phyloP scores from a whole-genome alignment of 345 rosid species.

The Xanthoceras sorbifolium region DNA sequence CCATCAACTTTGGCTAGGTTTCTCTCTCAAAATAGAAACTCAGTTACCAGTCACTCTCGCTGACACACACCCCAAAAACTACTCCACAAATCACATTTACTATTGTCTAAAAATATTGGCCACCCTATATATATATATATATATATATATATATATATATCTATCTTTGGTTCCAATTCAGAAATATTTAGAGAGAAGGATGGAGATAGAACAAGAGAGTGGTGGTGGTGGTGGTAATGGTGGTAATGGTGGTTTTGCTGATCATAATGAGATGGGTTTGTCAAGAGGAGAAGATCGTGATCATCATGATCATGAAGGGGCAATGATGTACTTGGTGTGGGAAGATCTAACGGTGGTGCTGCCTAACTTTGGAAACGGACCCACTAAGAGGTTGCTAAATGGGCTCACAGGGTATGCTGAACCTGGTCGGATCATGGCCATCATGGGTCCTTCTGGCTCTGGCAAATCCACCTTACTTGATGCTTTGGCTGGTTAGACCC shows the following conservation, averaged over 20 bases:
- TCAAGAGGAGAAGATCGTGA: neutral
- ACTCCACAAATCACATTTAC: neutral
- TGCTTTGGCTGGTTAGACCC: conserved; percentile 66
- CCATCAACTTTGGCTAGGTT: neutral
- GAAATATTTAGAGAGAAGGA: neutral
- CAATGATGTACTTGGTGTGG: conserved; percentile 54
- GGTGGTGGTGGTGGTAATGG: conserved; percentile 8
- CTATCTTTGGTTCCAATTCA: neutral
- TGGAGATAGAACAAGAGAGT: conserved; percentile 19
- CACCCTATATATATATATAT: too few relatives aligned
- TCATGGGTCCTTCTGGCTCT: conserved; percentile 96
- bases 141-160: neutral
- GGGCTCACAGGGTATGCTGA: conserved; percentile 75
- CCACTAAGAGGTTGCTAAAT: conserved; percentile 61
- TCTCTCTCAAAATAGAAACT: neutral
- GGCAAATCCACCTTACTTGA: conserved; percentile 93
- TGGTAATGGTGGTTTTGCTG: neutral
- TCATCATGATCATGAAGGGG: conserved; percentile 5
- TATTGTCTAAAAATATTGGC: too few relatives aligned
- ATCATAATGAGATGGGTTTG: neutral
- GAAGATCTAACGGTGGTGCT: conserved; percentile 70
- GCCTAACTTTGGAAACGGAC: conserved; percentile 61
- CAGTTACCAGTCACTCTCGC: neutral
- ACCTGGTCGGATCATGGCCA: conserved; percentile 76
- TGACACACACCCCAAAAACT: neutral